Conservation (phyloP, 1,284 basidiomycete genomes). For the Cryptococcus wingfieldii region DNA sequence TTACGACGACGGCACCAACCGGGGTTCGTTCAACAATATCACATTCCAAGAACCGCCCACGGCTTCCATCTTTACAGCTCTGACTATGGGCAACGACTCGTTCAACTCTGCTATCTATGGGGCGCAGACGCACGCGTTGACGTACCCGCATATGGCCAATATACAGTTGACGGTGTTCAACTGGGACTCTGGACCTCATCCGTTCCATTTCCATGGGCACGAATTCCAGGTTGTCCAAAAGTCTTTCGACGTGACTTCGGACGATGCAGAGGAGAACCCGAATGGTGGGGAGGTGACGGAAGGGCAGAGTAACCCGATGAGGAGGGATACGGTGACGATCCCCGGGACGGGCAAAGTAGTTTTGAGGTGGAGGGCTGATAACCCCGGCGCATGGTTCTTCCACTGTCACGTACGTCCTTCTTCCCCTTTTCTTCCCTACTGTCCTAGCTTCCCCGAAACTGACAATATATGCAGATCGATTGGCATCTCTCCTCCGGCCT, state of each 20-base stretch:
- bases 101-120: constrained; percentile 68
- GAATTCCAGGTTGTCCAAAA: constrained; percentile 73
- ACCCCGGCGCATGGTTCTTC: constrained; percentile 55
- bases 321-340: constrained; percentile 62
- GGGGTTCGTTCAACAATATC: constrained; percentile 49
- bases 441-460: background rate
- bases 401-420: constrained; percentile 41
- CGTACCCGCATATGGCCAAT: constrained; percentile 69
- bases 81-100: constrained; percentile 71
- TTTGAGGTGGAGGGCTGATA: constrained; percentile 52
- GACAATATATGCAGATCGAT: constrained; percentile 28
- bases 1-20: constrained; percentile 49
- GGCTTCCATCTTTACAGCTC: constrained; percentile 67
- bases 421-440: background rate
- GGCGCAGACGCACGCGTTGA: constrained; percentile 60
- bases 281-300: constrained; percentile 57
- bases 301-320: constrained; percentile 74
- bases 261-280: constrained; percentile 74
- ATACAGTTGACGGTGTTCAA: constrained; percentile 79
- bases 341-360: constrained; percentile 50
- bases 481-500: constrained; percentile 48
- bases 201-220: constrained; percentile 57
- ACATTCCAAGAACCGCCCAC: constrained; percentile 54
- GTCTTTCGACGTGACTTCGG: constrained; percentile 66
- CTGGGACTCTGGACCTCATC: constrained; percentile 56